A percentile compares a stretch with the other conserved stretches of the same genome.
These are phyloP conservation scores for Grigorovia yakushimaensis DNA, from an alignment of 805 yeast genomes.

Conservation along the genomic window DNA sequence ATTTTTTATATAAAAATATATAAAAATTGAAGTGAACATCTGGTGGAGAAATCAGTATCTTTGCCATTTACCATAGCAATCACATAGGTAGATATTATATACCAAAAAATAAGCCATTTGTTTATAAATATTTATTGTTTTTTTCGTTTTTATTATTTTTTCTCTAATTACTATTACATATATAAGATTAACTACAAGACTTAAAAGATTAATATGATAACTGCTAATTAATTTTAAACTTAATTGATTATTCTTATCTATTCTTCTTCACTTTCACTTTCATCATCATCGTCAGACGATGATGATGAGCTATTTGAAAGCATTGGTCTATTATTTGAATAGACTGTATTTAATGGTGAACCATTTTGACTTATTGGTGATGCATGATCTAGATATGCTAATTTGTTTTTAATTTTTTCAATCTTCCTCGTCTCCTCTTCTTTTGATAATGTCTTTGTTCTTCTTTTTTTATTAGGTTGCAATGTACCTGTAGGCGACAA, in stretches of 20 bases:
- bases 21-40: too few species aligned
- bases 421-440: conserved; percentile 60
- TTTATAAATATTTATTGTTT: not conserved
- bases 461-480: conserved; percentile 28
- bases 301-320: conserved; percentile 13
- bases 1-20: too few species aligned
- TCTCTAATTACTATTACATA: not conserved
- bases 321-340: conserved; percentile 3
- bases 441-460: conserved; percentile 50
- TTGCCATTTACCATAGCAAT: too few species aligned
- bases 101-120: too few species aligned
- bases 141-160: not conserved
- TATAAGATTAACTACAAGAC: not conserved
- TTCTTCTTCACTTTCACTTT: conserved; percentile 69
- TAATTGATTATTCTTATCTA: too few species aligned
- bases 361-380: conserved; percentile 35
- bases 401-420: conserved; percentile 60
- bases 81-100: too few species aligned
- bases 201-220: not conserved
- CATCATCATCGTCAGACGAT: conserved; percentile 42
- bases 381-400: conserved; percentile 60
- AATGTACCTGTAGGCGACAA: conserved; percentile 22
- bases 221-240: not conserved
- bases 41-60: too few species aligned
- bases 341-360: conserved; percentile 29